Conservation (phyloP, 2,329 filamentous ascomycete genomes). For the Pseudogymnoascus sp. region DNA sequence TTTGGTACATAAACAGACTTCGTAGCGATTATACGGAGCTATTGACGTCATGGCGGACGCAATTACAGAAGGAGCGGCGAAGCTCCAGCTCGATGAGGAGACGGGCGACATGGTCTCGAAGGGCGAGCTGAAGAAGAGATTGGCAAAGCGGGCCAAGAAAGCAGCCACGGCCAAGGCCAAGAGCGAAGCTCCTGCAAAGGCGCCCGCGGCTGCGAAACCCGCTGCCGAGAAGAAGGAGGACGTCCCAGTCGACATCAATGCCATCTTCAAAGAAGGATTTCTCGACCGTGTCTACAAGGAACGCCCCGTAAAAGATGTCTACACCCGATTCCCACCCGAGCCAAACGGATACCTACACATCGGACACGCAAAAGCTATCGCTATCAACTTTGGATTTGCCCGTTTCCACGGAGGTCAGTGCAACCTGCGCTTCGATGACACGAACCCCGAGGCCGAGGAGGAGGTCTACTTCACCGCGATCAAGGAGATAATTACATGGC, state of each 20-base stretch:
- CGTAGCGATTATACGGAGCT: background rate
- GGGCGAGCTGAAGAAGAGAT: slow-evolving; percentile 53
- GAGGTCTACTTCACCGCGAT: slow-evolving; percentile 87
- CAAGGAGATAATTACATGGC: slow-evolving; percentile 76
- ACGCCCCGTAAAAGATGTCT: slow-evolving; percentile 50
- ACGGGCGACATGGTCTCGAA: slow-evolving; percentile 60
- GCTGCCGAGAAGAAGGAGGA: slow-evolving; percentile 20
- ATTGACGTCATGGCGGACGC: slow-evolving; percentile 37
- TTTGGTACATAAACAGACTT: background rate
- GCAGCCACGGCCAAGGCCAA: slow-evolving; percentile 44
- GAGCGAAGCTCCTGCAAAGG: slow-evolving; percentile 32
- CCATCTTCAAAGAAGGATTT: slow-evolving; percentile 76
- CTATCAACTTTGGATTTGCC: slow-evolving; percentile 94
- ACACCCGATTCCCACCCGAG: slow-evolving; percentile 73
- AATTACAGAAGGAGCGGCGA: slow-evolving; percentile 37
- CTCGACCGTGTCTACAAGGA: slow-evolving; percentile 63
- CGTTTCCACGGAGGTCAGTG: slow-evolving; percentile 58
- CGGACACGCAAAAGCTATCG: slow-evolving; percentile 91
- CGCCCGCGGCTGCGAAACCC: slow-evolving; percentile 24
- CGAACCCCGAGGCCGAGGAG: slow-evolving; percentile 89
- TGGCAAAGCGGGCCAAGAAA: slow-evolving; percentile 51
- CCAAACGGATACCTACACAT: slow-evolving; percentile 93
- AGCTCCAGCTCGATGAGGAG: slow-evolving; percentile 53
- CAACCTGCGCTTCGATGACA: slow-evolving; percentile 82
- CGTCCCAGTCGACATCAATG: slow-evolving; percentile 44